phyloP scores from a whole-genome alignment of 2,329 filamentous ascomycete species.

The Immersiporthe knoxdaviesiana region DNA sequence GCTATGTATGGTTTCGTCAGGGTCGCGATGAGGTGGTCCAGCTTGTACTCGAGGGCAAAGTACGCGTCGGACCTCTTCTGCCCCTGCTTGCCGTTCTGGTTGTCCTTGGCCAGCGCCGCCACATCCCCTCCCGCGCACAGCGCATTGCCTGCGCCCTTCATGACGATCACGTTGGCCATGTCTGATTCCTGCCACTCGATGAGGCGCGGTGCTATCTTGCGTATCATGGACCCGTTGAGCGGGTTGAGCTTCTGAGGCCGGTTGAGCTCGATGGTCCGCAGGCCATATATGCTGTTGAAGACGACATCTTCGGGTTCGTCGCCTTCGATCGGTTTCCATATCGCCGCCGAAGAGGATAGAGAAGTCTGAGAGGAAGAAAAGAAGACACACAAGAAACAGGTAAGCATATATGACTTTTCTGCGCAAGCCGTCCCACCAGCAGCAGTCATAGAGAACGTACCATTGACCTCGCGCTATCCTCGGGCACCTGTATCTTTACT shows the following conservation, averaged over 20 bases:
- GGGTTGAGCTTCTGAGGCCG: constrained; percentile 90
- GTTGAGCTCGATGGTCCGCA: constrained; percentile 93
- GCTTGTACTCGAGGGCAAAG: constrained; percentile 93
- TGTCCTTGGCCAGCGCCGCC: constrained; percentile 73
- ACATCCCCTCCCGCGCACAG: constrained; percentile 97
- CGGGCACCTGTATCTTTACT: constrained; percentile 65
- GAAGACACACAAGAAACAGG: constrained; percentile 7
- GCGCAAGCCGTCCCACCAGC: constrained; percentile 9
- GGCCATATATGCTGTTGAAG: constrained; percentile 85
- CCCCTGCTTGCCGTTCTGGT: constrained; percentile 68
- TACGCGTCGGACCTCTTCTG: constrained; percentile 78
- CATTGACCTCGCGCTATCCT: constrained; percentile 43
- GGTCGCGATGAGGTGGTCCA: constrained; percentile 93
- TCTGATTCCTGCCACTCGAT: constrained; percentile 95
- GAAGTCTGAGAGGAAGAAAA: constrained; percentile 4
- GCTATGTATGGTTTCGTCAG: constrained; percentile 92
- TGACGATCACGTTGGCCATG: constrained; percentile 87
- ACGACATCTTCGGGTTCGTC: constrained; percentile 90
- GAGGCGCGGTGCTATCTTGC: constrained; percentile 88
- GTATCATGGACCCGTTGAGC: constrained; percentile 90
- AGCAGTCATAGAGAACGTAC: constrained; percentile 43
- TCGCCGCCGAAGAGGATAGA: constrained; percentile 12
- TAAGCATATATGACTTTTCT: constrained; percentile 23
- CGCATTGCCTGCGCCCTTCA: constrained; percentile 88
- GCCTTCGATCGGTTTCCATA: constrained; percentile 57